These are phyloP conservation scores for Pterocarpus macrocarpus DNA, from an alignment of 306 rosid species.

Conservation along the genomic window DNA sequence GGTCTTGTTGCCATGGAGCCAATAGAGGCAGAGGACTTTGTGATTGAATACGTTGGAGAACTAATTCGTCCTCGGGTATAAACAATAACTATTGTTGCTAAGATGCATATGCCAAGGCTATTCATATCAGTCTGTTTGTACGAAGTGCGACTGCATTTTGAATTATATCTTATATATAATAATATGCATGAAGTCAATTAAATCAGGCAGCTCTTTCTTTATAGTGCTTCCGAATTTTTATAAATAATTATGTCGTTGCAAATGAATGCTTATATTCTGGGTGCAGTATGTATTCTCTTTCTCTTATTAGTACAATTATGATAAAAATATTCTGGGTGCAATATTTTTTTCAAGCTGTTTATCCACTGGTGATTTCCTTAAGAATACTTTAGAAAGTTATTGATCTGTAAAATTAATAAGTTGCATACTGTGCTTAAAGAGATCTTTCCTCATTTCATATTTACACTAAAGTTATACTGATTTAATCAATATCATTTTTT, in stretches of 20 bases:
- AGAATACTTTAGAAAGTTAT: neutral
- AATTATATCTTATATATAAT: neutral
- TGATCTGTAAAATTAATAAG: slow-evolving; percentile 3
- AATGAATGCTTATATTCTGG: slow-evolving; percentile 6
- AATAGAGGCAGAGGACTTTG: slow-evolving; percentile 96
- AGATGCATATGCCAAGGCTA: slow-evolving; percentile 31
- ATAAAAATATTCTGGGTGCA: slow-evolving; percentile 18
- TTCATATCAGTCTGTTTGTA: slow-evolving; percentile 7
- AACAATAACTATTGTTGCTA: neutral
- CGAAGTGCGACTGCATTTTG: slow-evolving; percentile 10
- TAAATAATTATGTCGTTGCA: slow-evolving; percentile 31
- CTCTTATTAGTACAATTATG: neutral
- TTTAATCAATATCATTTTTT: slow-evolving; percentile 14
- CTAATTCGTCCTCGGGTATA: slow-evolving; percentile 94
- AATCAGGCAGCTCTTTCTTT: slow-evolving; percentile 6
- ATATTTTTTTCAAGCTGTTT: slow-evolving; percentile 7
- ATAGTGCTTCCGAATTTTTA: neutral
- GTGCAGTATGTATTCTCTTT: slow-evolving; percentile 3
- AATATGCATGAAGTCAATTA: slow-evolving; percentile 18
- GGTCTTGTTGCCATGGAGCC: slow-evolving; percentile 96
- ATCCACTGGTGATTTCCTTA: slow-evolving; percentile 31
- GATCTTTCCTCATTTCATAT: slow-evolving; percentile 7
- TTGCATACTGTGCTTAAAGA: slow-evolving; percentile 4
- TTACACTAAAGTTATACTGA: neutral
- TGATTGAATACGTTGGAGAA: slow-evolving; percentile 96